These are phyloP conservation scores for Pilatotrama ljubarskyi DNA, from an alignment of 768 basidiomycete species.

Conservation along the genomic window DNA sequence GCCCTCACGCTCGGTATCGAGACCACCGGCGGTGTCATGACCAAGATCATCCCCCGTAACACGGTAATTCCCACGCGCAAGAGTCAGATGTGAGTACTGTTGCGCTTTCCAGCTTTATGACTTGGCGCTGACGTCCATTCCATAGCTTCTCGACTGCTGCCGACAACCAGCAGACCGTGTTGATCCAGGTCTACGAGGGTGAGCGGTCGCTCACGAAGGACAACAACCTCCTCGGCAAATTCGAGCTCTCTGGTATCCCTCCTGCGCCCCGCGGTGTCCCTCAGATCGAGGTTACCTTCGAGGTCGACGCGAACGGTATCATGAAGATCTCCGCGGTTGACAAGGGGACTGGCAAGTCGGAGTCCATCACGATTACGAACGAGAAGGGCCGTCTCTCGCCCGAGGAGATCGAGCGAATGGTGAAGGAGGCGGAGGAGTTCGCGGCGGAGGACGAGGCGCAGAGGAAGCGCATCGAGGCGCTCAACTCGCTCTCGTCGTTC, in stretches of 20 bases:
- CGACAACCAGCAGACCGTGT: constrained; percentile 91
- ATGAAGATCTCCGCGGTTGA: constrained; percentile 92
- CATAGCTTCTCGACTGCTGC: constrained; percentile 79
- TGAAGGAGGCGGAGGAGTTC: constrained; percentile 90
- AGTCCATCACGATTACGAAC: constrained; percentile 92
- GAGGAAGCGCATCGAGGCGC: constrained; percentile 81
- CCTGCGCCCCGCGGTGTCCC: constrained; percentile 96
- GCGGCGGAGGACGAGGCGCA: constrained; percentile 76
- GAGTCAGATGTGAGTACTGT: constrained; percentile 74
- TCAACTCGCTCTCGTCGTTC: constrained; percentile 80
- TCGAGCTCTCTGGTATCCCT: constrained; percentile 90
- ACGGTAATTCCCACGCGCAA: constrained; percentile 98
- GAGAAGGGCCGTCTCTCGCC: constrained; percentile 80
- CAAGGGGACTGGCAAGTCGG: constrained; percentile 90
- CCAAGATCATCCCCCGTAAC: constrained; percentile 96
- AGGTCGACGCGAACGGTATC: constrained; percentile 55
- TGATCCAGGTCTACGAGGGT: constrained; percentile 98
- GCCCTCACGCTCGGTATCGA: constrained; percentile 98
- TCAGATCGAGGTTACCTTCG: constrained; percentile 94
- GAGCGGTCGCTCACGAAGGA: constrained; percentile 97
- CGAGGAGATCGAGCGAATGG: constrained; percentile 90
- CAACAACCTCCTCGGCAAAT: constrained; percentile 97
- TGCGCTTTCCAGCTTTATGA: neutral
- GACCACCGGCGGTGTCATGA: constrained; percentile 98
- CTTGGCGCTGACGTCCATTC: constrained; percentile 28